phyloP scores from a whole-genome alignment of 345 rosid genomes.

The Citrus trifoliata region DNA sequence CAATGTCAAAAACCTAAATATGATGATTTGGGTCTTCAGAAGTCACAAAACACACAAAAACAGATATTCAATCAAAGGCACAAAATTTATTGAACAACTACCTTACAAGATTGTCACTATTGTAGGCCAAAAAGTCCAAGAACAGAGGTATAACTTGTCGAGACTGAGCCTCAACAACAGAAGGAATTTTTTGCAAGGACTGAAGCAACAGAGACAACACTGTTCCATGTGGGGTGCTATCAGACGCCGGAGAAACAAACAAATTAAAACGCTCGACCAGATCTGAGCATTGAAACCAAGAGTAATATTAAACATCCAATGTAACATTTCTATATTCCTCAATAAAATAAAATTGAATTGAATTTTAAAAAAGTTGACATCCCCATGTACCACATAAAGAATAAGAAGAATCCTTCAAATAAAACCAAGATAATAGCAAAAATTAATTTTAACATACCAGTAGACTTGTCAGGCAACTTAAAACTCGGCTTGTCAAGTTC shows the following conservation, averaged over 20 bases:
- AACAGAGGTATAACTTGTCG: constrained; percentile 68
- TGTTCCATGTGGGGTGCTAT: constrained; percentile 45
- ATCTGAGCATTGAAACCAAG: constrained; percentile 46
- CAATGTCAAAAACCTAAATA: constrained; percentile 13
- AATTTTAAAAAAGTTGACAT: background rate
- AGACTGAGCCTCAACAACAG: constrained; percentile 63
- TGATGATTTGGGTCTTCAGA: background rate
- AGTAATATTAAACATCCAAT: constrained; percentile 5
- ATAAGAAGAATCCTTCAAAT: background rate
- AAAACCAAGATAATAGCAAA: background rate
- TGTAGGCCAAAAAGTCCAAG: constrained; percentile 78
- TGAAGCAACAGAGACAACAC: constrained; percentile 65
- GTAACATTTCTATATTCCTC: background rate
- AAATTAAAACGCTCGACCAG: constrained; percentile 48
- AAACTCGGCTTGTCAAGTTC: constrained; percentile 31
- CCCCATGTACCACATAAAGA: background rate
- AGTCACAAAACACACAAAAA: background rate
- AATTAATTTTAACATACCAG: constrained; percentile 40
- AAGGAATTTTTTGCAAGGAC: constrained; percentile 64
- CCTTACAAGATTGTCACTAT: constrained; percentile 48
- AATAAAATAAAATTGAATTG: too few relatives aligned
- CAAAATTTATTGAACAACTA: constrained; percentile 25
- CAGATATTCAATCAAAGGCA: background rate
- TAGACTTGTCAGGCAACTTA: constrained; percentile 28
- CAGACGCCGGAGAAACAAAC: constrained; percentile 48